Base-by-base conservation (phyloP, 78 protist species). In the Speleostelium caveatum region DNA sequence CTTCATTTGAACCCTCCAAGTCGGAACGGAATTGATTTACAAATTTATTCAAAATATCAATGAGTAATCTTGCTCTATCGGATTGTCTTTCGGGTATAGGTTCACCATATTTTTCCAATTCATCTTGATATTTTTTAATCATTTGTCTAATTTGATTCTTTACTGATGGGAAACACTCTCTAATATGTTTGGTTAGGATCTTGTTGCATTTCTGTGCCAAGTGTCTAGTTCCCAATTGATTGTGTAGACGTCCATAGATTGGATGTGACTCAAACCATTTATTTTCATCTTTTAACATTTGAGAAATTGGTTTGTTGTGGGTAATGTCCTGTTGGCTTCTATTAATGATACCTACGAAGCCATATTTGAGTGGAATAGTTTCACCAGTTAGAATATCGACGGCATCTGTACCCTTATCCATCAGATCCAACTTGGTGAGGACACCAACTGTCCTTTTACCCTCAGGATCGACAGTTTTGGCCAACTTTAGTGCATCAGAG, bases 331-430 rank as follows among this genome's bases (percentile, higher is more conserved):
- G 65, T 76, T 98, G 98, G 5, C 80, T n/a, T 7, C 99, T 69
- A 74, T 96, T 96, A 85, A 94, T 79, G 12, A 93, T 87, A 72
- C 95, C 97, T 39, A 98, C 60, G 56, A 85, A 97, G 16, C 99
- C 99, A 42, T 93, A 86, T 33, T 72, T 71, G 33, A 97, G 86
- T 22, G 96, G 94, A 33, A 96, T 73, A 45, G 94, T 75, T 12
- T 58, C 17, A 53, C 98, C 98, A 12, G 56, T 42, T n/a, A 98
- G 92, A 6, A 98, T 85, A n/a, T 97, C 98, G 73, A 94, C 42
- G 3, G 97, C 97, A 78, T 97, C 96, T 26, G 99, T 98, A 59
- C 97, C 99, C 30, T 61, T 77, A 87, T 98, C 99, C 99, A 98
- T 97, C 26, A 98, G 71, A 83, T 98, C 99, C 14, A 97, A 66